Conservation (phyloP, 345 rosid species). For the Eucalyptus leucophloia region DNA sequence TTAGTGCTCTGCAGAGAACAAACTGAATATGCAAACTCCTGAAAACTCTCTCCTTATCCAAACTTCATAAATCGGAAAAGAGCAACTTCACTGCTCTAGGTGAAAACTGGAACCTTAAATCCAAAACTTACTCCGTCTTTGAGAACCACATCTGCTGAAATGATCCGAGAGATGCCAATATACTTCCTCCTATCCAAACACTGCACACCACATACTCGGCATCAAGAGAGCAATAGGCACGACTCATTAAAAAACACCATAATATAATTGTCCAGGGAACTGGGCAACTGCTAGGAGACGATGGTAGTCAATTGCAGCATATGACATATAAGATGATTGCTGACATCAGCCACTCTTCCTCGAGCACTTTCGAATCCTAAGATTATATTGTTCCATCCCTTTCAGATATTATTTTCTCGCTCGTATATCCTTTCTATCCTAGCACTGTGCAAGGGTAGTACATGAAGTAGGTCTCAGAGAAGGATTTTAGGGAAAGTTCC, state of each 20-base stretch:
- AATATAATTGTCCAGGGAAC: neutral
- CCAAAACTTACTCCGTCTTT: constrained; percentile 48
- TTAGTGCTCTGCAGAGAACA: neutral
- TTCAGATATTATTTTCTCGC: neutral
- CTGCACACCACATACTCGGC: constrained; percentile 17
- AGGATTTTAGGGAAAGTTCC: neutral
- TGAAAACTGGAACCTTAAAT: neutral
- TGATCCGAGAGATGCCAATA: constrained; percentile 87
- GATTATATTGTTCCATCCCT: neutral
- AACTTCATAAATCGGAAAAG: neutral
- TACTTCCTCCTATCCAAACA: constrained; percentile 91
- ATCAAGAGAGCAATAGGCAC: neutral
- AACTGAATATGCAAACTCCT: no score
- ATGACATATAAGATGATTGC: neutral
- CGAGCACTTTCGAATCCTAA: neutral
- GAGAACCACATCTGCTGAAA: constrained; percentile 99
- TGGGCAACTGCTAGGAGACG: neutral
- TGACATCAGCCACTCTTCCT: neutral
- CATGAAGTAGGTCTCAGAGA: neutral
- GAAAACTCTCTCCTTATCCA: neutral
- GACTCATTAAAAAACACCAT: neutral
- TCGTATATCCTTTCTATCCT: neutral
- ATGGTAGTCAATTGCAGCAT: neutral
- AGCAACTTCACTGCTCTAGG: neutral
- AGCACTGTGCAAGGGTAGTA: neutral